Evolutionary conservation across 352 stramenopile genomes (phyloP).

Genomic region (Phytophthora niederhauseri): DNA sequence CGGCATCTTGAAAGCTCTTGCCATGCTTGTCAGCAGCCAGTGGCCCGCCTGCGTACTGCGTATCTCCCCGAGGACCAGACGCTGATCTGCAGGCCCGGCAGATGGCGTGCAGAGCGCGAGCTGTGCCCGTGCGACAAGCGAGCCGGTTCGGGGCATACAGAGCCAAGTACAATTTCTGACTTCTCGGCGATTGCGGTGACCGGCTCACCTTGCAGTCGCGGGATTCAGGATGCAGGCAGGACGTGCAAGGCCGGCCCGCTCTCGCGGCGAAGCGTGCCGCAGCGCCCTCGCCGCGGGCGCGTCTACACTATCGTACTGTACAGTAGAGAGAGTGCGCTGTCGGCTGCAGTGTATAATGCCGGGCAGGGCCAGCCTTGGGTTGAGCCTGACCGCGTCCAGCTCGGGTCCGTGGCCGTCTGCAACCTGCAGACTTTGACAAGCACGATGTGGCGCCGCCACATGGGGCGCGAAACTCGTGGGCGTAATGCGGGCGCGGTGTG

Average conservation of each 20-base stretch:
- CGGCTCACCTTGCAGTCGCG: conserved; percentile 7
- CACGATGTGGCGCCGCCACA: background rate
- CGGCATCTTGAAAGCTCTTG: background rate
- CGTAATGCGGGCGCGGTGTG: conserved; percentile 13
- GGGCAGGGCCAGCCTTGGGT: too few relatives aligned
- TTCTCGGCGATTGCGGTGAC: conserved; percentile 13
- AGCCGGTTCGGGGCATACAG: conserved; percentile 21
- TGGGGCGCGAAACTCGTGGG: conserved; percentile 15
- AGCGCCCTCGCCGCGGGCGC: background rate
- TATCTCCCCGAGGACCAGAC: conserved; percentile 21
- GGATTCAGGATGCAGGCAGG: conserved; percentile 6
- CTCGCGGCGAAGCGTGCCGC: background rate
- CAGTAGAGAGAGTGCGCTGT: background rate
- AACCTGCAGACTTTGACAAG: background rate
- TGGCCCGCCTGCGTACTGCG: conserved; percentile 16
- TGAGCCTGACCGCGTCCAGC: too few relatives aligned
- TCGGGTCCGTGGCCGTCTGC: too few relatives aligned
- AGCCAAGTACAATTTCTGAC: conserved; percentile 26
- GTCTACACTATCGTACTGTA: background rate
- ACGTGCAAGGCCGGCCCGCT: conserved; percentile 1
- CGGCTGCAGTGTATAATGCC: too few relatives aligned
- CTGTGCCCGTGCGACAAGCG: conserved; percentile 23
- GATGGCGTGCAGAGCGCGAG: conserved; percentile 24
- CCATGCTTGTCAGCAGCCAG: conserved; percentile 2
- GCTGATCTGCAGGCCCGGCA: conserved; percentile 14